These are phyloP conservation scores for Ensete glaucum DNA, from an alignment of 176 grass and related monocot species.

Conservation along the genomic window DNA sequence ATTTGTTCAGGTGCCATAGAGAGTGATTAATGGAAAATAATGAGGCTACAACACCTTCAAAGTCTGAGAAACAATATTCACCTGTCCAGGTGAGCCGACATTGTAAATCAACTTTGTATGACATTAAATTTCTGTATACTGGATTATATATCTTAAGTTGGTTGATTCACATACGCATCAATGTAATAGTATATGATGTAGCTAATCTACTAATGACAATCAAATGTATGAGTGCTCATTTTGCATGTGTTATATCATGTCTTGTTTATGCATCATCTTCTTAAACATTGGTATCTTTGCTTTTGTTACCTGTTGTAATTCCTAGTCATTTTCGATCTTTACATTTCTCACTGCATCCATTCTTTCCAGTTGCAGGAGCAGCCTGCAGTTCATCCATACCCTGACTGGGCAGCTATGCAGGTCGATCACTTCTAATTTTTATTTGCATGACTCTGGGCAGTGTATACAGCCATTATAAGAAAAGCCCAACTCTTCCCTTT, in stretches of 20 bases:
- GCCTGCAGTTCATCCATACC: constrained; percentile 43
- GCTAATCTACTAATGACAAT: no score
- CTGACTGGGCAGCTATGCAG: constrained; percentile 76
- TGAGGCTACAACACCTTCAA: constrained; percentile 40
- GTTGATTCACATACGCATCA: background rate
- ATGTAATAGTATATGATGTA: background rate
- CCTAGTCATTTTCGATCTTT: no score
- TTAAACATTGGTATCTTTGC: no score
- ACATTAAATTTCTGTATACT: background rate
- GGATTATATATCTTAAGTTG: constrained; percentile 2
- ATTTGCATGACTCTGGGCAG: background rate
- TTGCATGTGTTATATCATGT: no score
- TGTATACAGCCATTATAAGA: background rate
- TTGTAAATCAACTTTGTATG: background rate
- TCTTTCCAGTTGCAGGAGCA: constrained; percentile 44
- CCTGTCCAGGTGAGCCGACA: constrained; percentile 43
- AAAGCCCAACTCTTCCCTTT: constrained; percentile 3
- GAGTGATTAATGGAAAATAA: constrained; percentile 36
- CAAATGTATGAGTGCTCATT: no score
- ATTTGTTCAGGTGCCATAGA: constrained; percentile 12
- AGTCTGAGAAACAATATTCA: constrained; percentile 38
- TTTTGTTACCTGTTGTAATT: no score
- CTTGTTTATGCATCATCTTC: no score
- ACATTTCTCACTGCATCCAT: no score
- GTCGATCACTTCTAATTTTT: constrained; percentile 12